Base-by-base conservation (phyloP, 2,329 filamentous ascomycete species). In the Acrodontium crateriforme region DNA sequence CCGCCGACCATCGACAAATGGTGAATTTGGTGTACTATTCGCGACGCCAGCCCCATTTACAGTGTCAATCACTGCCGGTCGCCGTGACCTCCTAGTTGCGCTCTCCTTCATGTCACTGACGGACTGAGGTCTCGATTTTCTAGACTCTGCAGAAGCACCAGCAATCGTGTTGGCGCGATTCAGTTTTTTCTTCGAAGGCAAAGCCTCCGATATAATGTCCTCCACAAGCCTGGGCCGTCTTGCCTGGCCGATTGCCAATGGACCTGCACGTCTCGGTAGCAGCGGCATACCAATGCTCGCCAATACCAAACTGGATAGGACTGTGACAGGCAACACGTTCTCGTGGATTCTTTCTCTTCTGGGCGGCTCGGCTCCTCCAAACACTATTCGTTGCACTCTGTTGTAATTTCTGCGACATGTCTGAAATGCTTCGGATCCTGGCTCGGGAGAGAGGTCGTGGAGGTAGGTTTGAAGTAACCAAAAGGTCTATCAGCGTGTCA, bases 401-500 rank as follows among this genome's bases (percentile, higher is more conserved):
- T 89, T 89, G 60, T 85, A 87, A 42, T 89, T 74, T 46, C 82
- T 66, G 34, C 79, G 71, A 49, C 81, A 87, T 27, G 78, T 87
- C 57, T 80, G 76, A 58, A 89, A 89, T 27, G 78, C 68, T 44
- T 75, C 71, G 36, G 78, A 76, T 50, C 78, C 76, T 2, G 81
- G 81, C 33, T 78, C 79, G 46, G 67, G 62, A 30, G 78, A 70
- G 37, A 89, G 71, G 51, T 89, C 82, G 61, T 81, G 77, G 16
- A 89, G 70, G 50, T 89, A 85, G 4, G 79, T 87, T 58, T 89
- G 81, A 55, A 89, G 84, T 28, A 89, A 68, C 81, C 81, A 89
- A 55, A 89, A 89, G 18, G 81, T 87, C 81, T 89, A 47, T 28
- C 22, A 29, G 28, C 9, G 14, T 20, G 29, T 49, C 39, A 46